These are phyloP conservation scores for Eucalyptus fibrosa DNA, from an alignment of 345 rosid species.

Conservation along the genomic window DNA sequence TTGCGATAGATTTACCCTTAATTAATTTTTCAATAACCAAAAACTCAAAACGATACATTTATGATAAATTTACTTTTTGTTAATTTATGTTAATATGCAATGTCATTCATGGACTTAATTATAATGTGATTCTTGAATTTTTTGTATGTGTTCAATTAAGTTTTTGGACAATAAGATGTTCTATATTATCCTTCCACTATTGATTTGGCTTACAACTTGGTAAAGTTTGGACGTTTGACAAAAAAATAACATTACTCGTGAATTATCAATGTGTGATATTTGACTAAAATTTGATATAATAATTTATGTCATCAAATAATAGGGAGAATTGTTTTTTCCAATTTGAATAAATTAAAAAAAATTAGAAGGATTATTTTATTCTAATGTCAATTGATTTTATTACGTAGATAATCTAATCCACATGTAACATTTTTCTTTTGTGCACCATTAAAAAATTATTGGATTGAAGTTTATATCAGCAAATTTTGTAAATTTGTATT, in stretches of 20 bases:
- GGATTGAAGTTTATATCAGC: not conserved
- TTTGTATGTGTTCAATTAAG: too few relatives aligned
- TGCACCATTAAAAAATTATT: not conserved
- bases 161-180: not conserved
- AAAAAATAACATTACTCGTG: not conserved
- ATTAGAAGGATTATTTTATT: not conserved
- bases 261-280: not conserved
- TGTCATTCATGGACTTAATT: too few relatives aligned
- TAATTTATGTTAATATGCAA: too few relatives aligned
- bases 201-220: not conserved
- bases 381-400: not conserved
- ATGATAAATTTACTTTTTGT: too few relatives aligned
- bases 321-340: not conserved
- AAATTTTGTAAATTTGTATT: not conserved
- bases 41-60: too few relatives aligned
- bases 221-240: not conserved
- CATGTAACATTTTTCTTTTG: accelerated
- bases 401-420: not conserved
- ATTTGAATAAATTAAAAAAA: not conserved
- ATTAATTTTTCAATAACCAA: too few relatives aligned
- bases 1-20: too few relatives aligned
- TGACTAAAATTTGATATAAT: not conserved
- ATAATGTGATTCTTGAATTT: too few relatives aligned
- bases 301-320: not conserved
- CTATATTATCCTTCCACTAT: not conserved